phyloP scores from a whole-genome alignment of 305 asterid species.

The Euphrasia arctica region DNA sequence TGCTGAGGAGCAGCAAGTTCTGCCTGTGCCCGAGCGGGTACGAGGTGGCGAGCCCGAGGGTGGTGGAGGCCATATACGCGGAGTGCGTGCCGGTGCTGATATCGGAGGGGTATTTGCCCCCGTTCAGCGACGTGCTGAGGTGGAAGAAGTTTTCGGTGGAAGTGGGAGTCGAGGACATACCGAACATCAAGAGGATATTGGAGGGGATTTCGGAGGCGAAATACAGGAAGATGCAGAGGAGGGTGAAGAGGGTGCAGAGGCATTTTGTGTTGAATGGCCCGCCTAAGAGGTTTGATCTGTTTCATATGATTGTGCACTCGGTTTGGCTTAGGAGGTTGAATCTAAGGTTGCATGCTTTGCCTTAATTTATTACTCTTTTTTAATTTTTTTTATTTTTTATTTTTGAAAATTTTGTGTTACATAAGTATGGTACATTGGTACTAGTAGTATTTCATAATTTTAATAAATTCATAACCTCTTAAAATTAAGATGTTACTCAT shows the following conservation, averaged over 20 bases:
- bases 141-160: constrained; percentile 51
- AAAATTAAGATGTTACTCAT: too few relatives aligned
- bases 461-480: too few relatives aligned
- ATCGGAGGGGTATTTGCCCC: constrained; percentile 36
- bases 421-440: too few relatives aligned
- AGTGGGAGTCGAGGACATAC: constrained; percentile 43
- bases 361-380: neutral
- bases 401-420: neutral
- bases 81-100: constrained; percentile 67
- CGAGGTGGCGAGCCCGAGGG: constrained; percentile 69
- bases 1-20: constrained; percentile 47
- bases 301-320: constrained; percentile 71
- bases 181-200: constrained; percentile 46
- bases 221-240: constrained; percentile 42
- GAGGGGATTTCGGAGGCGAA: constrained; percentile 44
- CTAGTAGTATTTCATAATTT: too few relatives aligned
- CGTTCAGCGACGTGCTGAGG: constrained; percentile 63
- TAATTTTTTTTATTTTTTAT: neutral
- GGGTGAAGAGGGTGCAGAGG: constrained; percentile 56
- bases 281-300: constrained; percentile 60
- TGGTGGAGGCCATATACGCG: constrained; percentile 65
- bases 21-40: constrained; percentile 75
- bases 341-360: constrained; percentile 34
- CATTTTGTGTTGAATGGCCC: constrained; percentile 58
- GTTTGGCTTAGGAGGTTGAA: constrained; percentile 75